Base-by-base conservation (phyloP, 176 grass and related monocot genomes). In the Carex littledalei region DNA sequence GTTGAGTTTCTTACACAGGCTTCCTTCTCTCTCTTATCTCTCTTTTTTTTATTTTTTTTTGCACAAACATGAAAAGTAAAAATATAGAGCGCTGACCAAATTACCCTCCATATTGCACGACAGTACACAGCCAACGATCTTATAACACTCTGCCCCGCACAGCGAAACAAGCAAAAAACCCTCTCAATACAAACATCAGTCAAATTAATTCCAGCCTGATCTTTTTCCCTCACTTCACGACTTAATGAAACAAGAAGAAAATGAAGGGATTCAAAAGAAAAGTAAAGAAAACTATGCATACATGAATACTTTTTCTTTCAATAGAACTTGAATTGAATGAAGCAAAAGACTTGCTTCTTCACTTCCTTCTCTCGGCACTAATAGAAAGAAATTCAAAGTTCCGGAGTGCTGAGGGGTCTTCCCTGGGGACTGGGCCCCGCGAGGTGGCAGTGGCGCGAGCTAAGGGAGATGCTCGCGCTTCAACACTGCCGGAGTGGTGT, bases 321-420 rank as follows among this genome's bases (percentile, higher is more conserved):
- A n/a, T 31, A 31, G 13, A 57, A 78, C 26, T 78, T 78, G 52
- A 78, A 78, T 18, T 4, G 74, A 56, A 78, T 1, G 74, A 56
- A 78, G 52, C 74, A 57, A 78, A 78, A 78, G 50, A 78, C 29
- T 57, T 78, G 74, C 74, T 29, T 57, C 47, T 81, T 79, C 82
- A 97, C 57, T 97, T 97, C 77, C 94, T 92, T 86, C 84, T 87
- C 76, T 94, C 89, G 8, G 83, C 84, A 56, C 87, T 89, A 84
- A 94, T 91, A 4, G 94, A 89, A 50, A 97, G 84, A 37, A 93
- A 91, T 84, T 94, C 94, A 5, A 92, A 90, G 81, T 88, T 88
- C 57, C 92, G 90, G 26, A 92, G 75, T 24, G 86, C 83, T 0
- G 90, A 65, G 53, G 82, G 47, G 22, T 78, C 74, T 24, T 83